Evolutionary conservation across 306 rosid species (phyloP).

Genomic region (Prunus mira): DNA sequence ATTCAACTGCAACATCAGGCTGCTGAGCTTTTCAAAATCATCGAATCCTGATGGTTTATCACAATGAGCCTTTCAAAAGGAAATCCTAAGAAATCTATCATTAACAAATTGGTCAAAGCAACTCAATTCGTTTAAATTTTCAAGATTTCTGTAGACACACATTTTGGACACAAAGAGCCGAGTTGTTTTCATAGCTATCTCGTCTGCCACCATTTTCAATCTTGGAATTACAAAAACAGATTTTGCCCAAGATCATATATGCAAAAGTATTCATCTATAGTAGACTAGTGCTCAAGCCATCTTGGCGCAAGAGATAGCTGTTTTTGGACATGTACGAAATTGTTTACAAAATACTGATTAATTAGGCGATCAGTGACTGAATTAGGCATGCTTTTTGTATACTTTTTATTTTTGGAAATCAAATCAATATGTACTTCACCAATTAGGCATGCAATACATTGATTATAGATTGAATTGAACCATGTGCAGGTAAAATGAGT

Average conservation of each 20-base stretch:
- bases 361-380: too few relatives aligned
- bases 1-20: constrained; percentile 25
- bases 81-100: neutral
- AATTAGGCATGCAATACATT: too few relatives aligned
- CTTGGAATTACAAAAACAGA: neutral
- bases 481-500: neutral
- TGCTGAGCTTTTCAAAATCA: neutral
- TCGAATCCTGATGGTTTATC: neutral
- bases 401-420: too few relatives aligned
- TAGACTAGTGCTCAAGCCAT: neutral
- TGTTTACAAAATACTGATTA: too few relatives aligned
- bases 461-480: too few relatives aligned
- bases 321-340: too few relatives aligned
- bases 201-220: neutral
- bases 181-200: too few relatives aligned
- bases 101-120: neutral
- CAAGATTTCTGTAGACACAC: neutral
- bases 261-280: neutral
- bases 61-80: neutral
- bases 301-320: too few relatives aligned
- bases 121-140: neutral
- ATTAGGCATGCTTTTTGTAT: too few relatives aligned
- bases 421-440: too few relatives aligned
- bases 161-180: neutral
- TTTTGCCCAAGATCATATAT: neutral